Evolutionary conservation across 2,329 filamentous ascomycete genomes (phyloP).

Genomic region (Xylariales sp.): DNA sequence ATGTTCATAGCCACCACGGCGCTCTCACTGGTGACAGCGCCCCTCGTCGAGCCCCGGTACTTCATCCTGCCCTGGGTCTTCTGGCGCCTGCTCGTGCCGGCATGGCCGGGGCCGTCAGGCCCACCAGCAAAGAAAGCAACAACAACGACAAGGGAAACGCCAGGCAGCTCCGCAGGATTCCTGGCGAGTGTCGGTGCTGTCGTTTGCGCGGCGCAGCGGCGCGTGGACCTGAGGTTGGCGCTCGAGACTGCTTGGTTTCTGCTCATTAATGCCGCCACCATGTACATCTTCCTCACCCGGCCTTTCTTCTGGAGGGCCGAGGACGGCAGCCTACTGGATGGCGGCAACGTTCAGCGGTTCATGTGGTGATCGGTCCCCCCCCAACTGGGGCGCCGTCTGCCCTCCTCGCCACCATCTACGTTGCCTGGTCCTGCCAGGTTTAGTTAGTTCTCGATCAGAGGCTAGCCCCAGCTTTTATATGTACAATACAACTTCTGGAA

Average conservation of each 20-base stretch:
- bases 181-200: too few species aligned
- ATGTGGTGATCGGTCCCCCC: conserved; percentile 83
- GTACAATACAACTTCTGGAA: too few species aligned
- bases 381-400: too few species aligned
- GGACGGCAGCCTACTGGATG: conserved; percentile 48
- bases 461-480: too few species aligned
- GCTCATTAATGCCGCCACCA: conserved; percentile 59
- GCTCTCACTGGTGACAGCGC: conserved; percentile 79
- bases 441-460: too few species aligned
- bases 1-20: conserved; percentile 64
- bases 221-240: conserved; percentile 23
- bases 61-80: conserved; percentile 95
- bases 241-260: conserved; percentile 68
- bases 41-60: conserved; percentile 91
- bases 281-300: conserved; percentile 65
- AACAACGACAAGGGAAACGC: too few species aligned
- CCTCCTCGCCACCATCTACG: too few species aligned
- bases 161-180: too few species aligned
- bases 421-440: too few species aligned
- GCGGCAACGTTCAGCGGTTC: conserved; percentile 65
- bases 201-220: conserved; percentile 1
- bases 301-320: conserved; percentile 63
- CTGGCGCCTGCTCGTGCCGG: conserved; percentile 77
- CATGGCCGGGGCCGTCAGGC: too few species aligned
- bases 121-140: too few species aligned